Evolutionary conservation across 2,329 filamentous ascomycete species (phyloP).

Genomic region (Trichoderma sp.): DNA sequence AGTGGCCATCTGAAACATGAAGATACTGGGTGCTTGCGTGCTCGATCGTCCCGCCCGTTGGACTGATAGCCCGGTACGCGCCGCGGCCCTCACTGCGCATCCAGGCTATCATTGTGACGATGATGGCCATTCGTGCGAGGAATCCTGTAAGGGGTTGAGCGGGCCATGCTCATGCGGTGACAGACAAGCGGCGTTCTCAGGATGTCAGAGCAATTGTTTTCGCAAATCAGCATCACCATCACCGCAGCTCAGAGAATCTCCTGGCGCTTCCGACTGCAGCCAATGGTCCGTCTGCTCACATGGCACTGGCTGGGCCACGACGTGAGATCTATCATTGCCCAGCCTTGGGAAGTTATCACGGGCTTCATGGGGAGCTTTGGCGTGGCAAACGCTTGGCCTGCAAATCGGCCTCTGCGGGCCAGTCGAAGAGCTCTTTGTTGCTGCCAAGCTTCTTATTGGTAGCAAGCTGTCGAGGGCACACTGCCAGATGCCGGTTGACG

Average conservation of each 20-base stretch:
- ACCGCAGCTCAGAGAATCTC: not conserved
- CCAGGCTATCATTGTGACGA: constrained; percentile 10
- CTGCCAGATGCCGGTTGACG: constrained; percentile 12
- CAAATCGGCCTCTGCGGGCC: constrained; percentile 5
- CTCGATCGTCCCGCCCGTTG: constrained; percentile 37
- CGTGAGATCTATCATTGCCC: not conserved
- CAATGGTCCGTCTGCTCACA: not conserved
- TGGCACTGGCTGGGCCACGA: constrained; percentile 3
- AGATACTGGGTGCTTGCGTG: constrained; percentile 32
- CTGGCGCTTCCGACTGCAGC: constrained; percentile 19
- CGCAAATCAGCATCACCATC: constrained; percentile 19
- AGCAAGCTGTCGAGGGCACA: not conserved
- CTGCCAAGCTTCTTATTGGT: constrained; percentile 6
- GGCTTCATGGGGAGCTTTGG: constrained; percentile 1
- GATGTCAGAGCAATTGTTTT: not conserved
- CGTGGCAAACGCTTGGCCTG: constrained; percentile 2
- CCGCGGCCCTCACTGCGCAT: constrained; percentile 7
- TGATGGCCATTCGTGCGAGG: constrained; percentile 11
- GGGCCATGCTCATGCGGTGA: constrained; percentile 13
- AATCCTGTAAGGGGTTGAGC: constrained; percentile 13
- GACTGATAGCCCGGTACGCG: constrained; percentile 25
- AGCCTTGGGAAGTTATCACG: not conserved
- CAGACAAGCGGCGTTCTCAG: constrained; percentile 3
- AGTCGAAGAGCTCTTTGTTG: not conserved
- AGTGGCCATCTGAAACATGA: constrained; percentile 31